These are phyloP conservation scores for Erigeron canadensis DNA, from an alignment of 129 eudicot genomes.

Conservation along the genomic window DNA sequence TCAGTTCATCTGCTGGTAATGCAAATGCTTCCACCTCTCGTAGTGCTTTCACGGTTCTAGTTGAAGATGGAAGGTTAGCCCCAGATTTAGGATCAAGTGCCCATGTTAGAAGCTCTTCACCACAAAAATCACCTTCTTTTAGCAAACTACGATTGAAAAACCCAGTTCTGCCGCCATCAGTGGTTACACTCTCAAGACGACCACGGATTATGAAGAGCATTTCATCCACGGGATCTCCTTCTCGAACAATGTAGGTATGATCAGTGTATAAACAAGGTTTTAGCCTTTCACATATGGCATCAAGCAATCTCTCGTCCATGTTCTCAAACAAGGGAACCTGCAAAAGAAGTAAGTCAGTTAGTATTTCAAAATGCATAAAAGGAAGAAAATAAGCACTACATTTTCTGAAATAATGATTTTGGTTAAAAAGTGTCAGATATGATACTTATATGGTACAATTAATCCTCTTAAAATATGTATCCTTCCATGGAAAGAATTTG, in stretches of 20 bases:
- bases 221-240: conserved; percentile 94
- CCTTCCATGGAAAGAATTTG: background rate
- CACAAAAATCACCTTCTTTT: conserved; percentile 90
- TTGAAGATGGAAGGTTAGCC: conserved; percentile 74
- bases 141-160: conserved; percentile 71
- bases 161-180: conserved; percentile 87
- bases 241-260: conserved; percentile 68
- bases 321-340: conserved; percentile 89
- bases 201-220: conserved; percentile 94
- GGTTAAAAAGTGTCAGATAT: background rate
- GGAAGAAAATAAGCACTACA: no score
- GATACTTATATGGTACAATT: background rate
- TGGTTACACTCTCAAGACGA: conserved; percentile 86
- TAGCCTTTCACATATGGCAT: conserved; percentile 85
- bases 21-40: conserved; percentile 93
- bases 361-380: background rate
- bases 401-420: background rate
- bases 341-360: conserved; percentile 8
- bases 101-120: conserved; percentile 95
- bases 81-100: conserved; percentile 88
- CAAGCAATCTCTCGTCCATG: conserved; percentile 82
- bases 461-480: background rate
- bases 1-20: conserved; percentile 75
- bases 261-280: conserved; percentile 83
- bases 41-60: conserved; percentile 77